Evolutionary conservation across 1,284 basidiomycete genomes (phyloP), one percentile per base, ranked within the genome.

Genomic region (Naganishia sp.): DNA sequence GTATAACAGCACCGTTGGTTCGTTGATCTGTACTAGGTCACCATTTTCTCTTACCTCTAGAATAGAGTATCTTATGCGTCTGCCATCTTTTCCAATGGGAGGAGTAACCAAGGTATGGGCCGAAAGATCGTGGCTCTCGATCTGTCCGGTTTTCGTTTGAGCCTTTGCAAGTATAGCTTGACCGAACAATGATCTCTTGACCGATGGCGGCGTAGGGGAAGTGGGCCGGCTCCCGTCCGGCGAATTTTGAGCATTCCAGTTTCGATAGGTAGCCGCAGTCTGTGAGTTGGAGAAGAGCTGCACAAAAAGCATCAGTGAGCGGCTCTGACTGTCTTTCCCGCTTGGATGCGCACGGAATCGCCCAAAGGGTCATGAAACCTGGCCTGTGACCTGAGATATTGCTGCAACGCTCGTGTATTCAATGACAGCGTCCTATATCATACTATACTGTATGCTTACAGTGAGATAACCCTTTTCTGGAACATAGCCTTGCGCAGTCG

Each of bases 391-490:
- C 86, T 83, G 49, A 94, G 84, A 0, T 86, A 90, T 79, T 90
- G 72, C 74, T 65, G 45, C 3, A 33, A 44, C 31, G 13, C 49
- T 25, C 49, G 5, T 23, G 23, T 11, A 43, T 11, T 44, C 9
- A 23, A 16, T n/a, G 21, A 44, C 42, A 23, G 42, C 15, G 10
- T 1, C 43, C n/a, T 15, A 21, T 10, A 10, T 21, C 36, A 16
- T 21, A 28, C 28, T 28, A 28, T 28, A 5, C 5, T 28, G 1
- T 28, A 28, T 28, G 48, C 64, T 44, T 53, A 66, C 88, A 7
- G 89, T 90, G 70, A 95, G 82, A 77, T 93, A 94, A 71, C 88
- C 87, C 0, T 92, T 90, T 74, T 94, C 92, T 13, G 92, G 90
- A 15, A 90, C 88, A 75, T 93, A 94, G 57, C 92, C 90, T 13